Percentiles rank a stretch among this genome's conserved stretches.
Evolutionary conservation across 176 grass and related monocot genomes (phyloP).

Genomic region (Otatea glauca): DNA sequence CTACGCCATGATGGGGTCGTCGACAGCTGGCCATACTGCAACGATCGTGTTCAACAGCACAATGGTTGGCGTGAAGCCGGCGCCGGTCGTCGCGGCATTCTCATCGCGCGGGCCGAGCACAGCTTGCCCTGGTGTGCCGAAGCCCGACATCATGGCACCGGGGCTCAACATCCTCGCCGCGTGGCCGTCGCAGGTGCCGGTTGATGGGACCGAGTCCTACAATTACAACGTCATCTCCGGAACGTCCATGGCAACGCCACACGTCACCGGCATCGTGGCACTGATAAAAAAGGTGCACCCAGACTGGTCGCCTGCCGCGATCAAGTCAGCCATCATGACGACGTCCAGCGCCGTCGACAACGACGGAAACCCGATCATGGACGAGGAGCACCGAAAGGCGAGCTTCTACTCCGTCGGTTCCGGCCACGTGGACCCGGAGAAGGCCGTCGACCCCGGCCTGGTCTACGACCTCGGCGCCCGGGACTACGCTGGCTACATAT

Average conservation of each 20-base stretch:
- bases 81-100: conserved; percentile 59
- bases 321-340: conserved; percentile 82
- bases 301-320: conserved; percentile 60
- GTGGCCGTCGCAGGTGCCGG: conserved; percentile 49
- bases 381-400: conserved; percentile 49
- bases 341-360: conserved; percentile 46
- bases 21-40: conserved; percentile 1
- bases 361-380: conserved; percentile 44
- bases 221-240: conserved; percentile 58
- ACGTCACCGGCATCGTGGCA: conserved; percentile 58
- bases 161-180: conserved; percentile 76
- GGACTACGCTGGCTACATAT: conserved; percentile 61
- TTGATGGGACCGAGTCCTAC: neutral
- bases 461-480: conserved; percentile 52
- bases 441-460: conserved; percentile 59
- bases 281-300: conserved; percentile 59
- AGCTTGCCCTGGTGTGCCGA: conserved; percentile 50
- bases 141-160: conserved; percentile 72
- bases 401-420: conserved; percentile 54
- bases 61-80: conserved; percentile 39
- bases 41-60: conserved; percentile 61
- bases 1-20: conserved; percentile 10
- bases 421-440: conserved; percentile 49
- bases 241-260: conserved; percentile 81
- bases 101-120: conserved; percentile 61